A percentile compares a stretch with the other conserved stretches of the same genome.
Evolutionary conservation across 805 yeast genomes (phyloP).

Genomic region (Scheffersomyces stipitis): DNA sequence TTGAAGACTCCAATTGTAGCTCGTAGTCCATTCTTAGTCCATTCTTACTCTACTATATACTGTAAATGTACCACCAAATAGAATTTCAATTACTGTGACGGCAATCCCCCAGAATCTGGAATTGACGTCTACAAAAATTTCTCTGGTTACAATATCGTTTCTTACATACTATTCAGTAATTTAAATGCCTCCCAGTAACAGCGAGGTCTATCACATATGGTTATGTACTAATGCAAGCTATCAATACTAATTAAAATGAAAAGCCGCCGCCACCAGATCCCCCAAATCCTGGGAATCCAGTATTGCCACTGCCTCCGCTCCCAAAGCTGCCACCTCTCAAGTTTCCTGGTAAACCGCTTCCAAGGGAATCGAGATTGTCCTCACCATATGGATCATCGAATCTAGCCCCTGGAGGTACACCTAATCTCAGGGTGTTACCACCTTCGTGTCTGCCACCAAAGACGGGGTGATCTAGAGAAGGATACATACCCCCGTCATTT

Average conservation of each 20-base stretch:
- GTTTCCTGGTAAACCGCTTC: constrained; percentile 47
- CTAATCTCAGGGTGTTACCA: constrained; percentile 27
- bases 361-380: constrained; percentile 44
- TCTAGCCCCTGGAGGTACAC: constrained; percentile 49
- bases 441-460: constrained; percentile 29
- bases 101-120: too few species aligned
- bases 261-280: constrained; percentile 8
- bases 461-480: constrained; percentile 51
- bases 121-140: too few species aligned
- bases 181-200: too few species aligned
- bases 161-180: too few species aligned
- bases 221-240: too few species aligned
- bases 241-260: constrained; percentile 2
- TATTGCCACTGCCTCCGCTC: not conserved
- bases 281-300: constrained; percentile 9
- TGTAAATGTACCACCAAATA: too few species aligned
- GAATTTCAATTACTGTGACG: too few species aligned
- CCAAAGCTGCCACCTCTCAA: constrained; percentile 18
- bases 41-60: too few species aligned
- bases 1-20: too few species aligned
- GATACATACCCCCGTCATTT: constrained; percentile 53
- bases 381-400: constrained; percentile 52
- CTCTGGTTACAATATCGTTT: too few species aligned
- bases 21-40: too few species aligned
- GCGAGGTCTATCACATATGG: too few species aligned